Base-by-base conservation (phyloP, 1,139 yeast genomes). In the Saccharomyces hybrid region DNA sequence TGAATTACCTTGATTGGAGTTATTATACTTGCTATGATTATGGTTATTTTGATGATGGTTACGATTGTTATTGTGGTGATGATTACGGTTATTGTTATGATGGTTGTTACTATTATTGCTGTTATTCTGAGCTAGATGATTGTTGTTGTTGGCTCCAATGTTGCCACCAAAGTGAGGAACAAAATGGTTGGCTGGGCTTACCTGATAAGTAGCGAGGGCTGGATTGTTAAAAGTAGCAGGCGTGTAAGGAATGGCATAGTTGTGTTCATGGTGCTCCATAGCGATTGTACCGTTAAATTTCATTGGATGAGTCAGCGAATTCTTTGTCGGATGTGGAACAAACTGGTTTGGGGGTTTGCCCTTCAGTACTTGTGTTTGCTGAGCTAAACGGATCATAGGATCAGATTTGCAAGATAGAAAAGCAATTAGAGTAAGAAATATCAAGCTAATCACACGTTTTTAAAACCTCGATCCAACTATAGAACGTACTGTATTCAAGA, bases 21-120 rank as follows among this genome's bases (percentile, higher is more conserved):
- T 67, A 14, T 54, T 55, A 9, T 38, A 14, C 11, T 48, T 48
- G 50, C 13, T 6, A 31, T 48, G 28, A 48, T 48, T 31, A 16
- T 41, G 47, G 50, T 50, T 30, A 11, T 49, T 49, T 14, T 52
- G 42, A 42, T 49, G 30, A 13, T 48, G 49, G 13, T 47, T 47
- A 34, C 48, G 48, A 65, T 48, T 66, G 68, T 53, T 68, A 13
- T 30, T 30, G 31, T 28, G 68, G 71, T 52, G 70, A 71, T 48
- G 71, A 72, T 44, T 70, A 74, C 53, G 73, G 73, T 49, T 73
- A 9, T 38, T 16, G 74, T 47, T 70, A 71, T 41, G 71, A 73
- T 50, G 70, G 72, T 50, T 72, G 73, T 50, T 69, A 73, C 51
- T 56, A 51, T 54, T 46, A 14, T 54, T 49, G n/a, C 44, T 47